Evolutionary conservation across 768 basidiomycete species (phyloP).

Genomic region (Panaeolus cyanescens): DNA sequence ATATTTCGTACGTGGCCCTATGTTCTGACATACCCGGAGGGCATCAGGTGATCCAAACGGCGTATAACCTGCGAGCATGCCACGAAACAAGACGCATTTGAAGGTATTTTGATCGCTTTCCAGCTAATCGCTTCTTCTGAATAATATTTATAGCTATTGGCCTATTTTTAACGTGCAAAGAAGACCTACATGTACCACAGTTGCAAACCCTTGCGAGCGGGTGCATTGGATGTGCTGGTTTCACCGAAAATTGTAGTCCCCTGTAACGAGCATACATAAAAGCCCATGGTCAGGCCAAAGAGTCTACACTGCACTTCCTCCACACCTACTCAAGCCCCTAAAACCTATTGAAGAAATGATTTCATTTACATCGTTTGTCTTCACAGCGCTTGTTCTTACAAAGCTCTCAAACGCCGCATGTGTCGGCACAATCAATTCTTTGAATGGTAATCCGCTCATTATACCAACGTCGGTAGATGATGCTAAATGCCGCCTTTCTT

Average conservation of each 20-base stretch:
- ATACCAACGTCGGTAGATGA: no score
- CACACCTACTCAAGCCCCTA: neutral
- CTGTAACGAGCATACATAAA: neutral
- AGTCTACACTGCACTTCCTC: neutral
- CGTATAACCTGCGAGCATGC: neutral
- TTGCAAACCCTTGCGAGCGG: neutral
- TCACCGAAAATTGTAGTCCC: neutral
- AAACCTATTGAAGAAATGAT: neutral
- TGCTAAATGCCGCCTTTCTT: neutral
- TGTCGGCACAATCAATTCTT: conserved; percentile 18
- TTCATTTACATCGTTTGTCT: neutral
- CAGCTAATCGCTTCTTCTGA: neutral
- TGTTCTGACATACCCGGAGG: neutral
- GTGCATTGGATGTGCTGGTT: neutral
- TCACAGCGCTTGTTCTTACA: neutral
- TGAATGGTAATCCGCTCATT: conserved; percentile 13
- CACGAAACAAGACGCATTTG: neutral
- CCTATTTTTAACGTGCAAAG: neutral
- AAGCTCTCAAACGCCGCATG: conserved; percentile 6
- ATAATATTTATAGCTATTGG: neutral
- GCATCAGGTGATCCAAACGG: neutral
- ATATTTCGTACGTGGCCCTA: neutral
- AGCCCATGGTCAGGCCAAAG: neutral
- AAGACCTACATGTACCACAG: neutral
- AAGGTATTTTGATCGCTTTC: neutral